Conservation (phyloP, 2,329 filamentous ascomycete genomes). For the Ophiosphaerella korrae region DNA sequence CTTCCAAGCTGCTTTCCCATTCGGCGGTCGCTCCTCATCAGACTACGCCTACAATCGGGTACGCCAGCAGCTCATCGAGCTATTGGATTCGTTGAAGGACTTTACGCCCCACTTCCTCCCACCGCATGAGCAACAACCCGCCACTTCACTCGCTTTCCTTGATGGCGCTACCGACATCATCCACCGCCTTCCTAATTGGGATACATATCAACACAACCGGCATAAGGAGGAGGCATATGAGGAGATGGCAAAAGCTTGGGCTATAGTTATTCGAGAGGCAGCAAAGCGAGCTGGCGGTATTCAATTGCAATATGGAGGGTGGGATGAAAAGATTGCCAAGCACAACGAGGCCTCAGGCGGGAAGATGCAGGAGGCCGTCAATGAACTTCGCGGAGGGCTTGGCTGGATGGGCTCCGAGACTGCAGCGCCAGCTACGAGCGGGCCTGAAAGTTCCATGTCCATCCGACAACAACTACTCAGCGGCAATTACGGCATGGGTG, state of each 20-base stretch:
- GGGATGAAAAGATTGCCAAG: constrained; percentile 85
- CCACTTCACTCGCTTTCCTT: constrained; percentile 81
- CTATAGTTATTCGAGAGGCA: constrained; percentile 86
- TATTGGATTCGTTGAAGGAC: constrained; percentile 88
- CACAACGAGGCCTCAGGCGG: constrained; percentile 88
- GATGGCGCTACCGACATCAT: constrained; percentile 90
- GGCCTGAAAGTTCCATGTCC: constrained; percentile 38
- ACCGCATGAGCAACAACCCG: constrained; percentile 83
- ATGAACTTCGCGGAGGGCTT: constrained; percentile 73
- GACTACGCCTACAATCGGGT: constrained; percentile 97
- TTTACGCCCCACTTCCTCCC: constrained; percentile 96
- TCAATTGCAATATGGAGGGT: constrained; percentile 83
- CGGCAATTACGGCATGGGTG: constrained; percentile 61
- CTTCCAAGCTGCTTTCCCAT: constrained; percentile 80
- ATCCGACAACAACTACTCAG: constrained; percentile 57
- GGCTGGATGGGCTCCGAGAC: constrained; percentile 72
- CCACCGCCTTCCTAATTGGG: constrained; percentile 88
- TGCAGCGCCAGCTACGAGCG: constrained; percentile 22
- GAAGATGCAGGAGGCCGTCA: constrained; percentile 78
- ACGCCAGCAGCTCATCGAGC: constrained; percentile 75
- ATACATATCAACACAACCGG: constrained; percentile 83
- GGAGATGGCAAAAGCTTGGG: constrained; percentile 93
- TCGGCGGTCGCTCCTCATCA: constrained; percentile 79
- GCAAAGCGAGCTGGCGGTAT: constrained; percentile 91
- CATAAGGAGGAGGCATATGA: constrained; percentile 97